Percentiles rank a stretch among this genome's conserved stretches.
Evolutionary conservation across 306 rosid species (phyloP).

Genomic region (Neltuma alba): DNA sequence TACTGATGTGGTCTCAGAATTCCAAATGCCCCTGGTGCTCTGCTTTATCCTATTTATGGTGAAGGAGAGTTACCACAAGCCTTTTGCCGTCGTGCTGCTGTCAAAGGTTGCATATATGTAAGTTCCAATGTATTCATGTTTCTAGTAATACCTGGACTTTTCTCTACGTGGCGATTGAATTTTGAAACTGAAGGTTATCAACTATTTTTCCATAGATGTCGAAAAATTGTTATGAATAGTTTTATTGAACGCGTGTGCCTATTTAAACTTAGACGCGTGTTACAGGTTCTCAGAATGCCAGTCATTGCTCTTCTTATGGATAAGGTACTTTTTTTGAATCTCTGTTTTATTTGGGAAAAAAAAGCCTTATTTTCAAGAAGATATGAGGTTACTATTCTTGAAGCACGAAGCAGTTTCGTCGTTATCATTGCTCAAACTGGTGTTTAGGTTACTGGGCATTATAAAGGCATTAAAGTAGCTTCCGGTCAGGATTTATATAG

Average conservation of each 20-base stretch:
- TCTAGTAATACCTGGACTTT: too few species aligned
- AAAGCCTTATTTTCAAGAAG: slow-evolving; percentile 26
- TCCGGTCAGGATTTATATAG: slow-evolving; percentile 84
- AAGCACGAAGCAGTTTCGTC: slow-evolving; percentile 32
- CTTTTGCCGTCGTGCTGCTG: slow-evolving; percentile 95
- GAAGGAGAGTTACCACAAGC: slow-evolving; percentile 89
- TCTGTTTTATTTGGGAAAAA: neutral
- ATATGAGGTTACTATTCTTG: slow-evolving; percentile 20
- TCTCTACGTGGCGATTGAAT: neutral
- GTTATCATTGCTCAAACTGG: slow-evolving; percentile 35
- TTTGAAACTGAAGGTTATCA: slow-evolving; percentile 14
- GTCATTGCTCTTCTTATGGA: slow-evolving; percentile 70
- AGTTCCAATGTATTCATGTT: slow-evolving; percentile 45
- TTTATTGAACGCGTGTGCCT: slow-evolving; percentile 32
- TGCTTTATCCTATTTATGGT: slow-evolving; percentile 88
- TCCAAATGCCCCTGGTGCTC: slow-evolving; percentile 80
- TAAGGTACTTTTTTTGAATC: slow-evolving; percentile 54
- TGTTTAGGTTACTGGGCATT: slow-evolving; percentile 63
- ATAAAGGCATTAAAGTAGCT: slow-evolving; percentile 85
- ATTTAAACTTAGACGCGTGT: slow-evolving; percentile 37
- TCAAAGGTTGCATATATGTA: slow-evolving; percentile 91
- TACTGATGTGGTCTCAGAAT: slow-evolving; percentile 51
- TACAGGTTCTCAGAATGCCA: slow-evolving; percentile 92
- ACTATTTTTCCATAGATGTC: slow-evolving; percentile 4
- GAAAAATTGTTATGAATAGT: neutral